phyloP scores from a whole-genome alignment of 2,329 filamentous ascomycete genomes.

The Mycosphaerella arachidis region DNA sequence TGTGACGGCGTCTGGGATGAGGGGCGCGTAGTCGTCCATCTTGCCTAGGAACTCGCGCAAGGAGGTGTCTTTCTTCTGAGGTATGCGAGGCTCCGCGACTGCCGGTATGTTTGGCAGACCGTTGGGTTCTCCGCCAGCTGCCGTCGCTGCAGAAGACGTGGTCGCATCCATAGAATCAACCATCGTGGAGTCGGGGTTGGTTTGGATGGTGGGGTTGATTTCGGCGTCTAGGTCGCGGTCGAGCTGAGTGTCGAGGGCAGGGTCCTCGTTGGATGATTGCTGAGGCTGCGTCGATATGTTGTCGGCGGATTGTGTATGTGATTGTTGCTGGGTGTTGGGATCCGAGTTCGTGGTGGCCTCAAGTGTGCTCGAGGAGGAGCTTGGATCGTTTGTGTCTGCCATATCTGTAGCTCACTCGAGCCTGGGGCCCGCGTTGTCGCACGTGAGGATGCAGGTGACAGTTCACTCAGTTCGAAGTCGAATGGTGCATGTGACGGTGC shows the following conservation, averaged over 20 bases:
- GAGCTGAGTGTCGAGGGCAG: constrained; percentile 36
- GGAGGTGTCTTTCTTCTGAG: constrained; percentile 84
- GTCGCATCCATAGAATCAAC: constrained; percentile 43
- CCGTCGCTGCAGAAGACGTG: constrained; percentile 44
- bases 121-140: constrained; percentile 79
- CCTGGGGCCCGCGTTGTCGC: constrained; percentile 6
- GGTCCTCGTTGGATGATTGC: constrained; percentile 21
- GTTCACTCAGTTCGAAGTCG: constrained; percentile 15
- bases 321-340: constrained; percentile 1
- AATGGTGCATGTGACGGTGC: constrained; percentile 4
- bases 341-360: constrained; percentile 3
- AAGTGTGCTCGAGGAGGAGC: constrained; percentile 14
- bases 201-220: constrained; percentile 24
- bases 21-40: constrained; percentile 98
- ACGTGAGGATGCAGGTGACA: constrained; percentile 9
- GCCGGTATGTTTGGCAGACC: constrained; percentile 44
- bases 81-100: constrained; percentile 52
- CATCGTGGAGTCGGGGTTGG: constrained; percentile 20
- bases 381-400: constrained; percentile 16
- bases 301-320: constrained; percentile 5
- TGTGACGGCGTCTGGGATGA: constrained; percentile 97
- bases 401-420: constrained; percentile 13
- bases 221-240: constrained; percentile 38
- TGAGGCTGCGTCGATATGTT: constrained; percentile 10
- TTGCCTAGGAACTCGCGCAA: constrained; percentile 88